Evolutionary conservation across 2,329 filamentous ascomycete genomes (phyloP), one percentile per base, ranked within the genome.

Genomic region (Myriosclerotinia curreyana): DNA sequence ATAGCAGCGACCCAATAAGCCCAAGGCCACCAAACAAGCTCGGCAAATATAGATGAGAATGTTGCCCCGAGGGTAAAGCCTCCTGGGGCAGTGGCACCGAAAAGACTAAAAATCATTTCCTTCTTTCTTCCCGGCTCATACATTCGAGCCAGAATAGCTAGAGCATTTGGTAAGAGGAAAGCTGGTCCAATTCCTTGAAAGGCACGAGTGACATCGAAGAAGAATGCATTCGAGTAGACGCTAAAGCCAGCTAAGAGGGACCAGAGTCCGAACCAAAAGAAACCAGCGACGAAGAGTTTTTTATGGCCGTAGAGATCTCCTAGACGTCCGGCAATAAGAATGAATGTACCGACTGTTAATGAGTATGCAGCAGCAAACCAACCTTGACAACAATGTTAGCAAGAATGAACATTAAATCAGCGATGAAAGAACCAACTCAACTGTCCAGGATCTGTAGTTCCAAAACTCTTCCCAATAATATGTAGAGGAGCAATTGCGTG

Each of bases 361-460:
- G 15, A 83, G 70, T 86, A 88, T 1, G 82, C 83, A 0, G 83
- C 83, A 14, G 83, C 77, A 54, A 82, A 79, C 83, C 85, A 87
- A 54, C 79, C 79, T 22, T 12, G n/a, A 2, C 20, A 31, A 2
- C 2, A 9, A 25, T 31, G 2, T 62, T 56, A 62, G 40, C 5
- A 5, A 46, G 8, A 3, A 12, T 6, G 17, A 14, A 22, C 3
- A 22, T 28, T 11, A 25, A 9, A 8, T 9, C 38, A 17, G 31
- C 8, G 6, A 49, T 11, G 17, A 9, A 55, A 15, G 12, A 38
- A 25, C 51, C 22, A 17, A 62, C 60, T 62, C 38, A 86, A 74
- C 15, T 79, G 73, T 8, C 79, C 79, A 0, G 76, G 72, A 4
- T 78, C 75, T 5, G 71, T 75, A 58, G 81, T 74, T 22, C 75